Percentiles rank a stretch among this genome's conserved stretches.
Evolutionary conservation across 164 flowering plant species (phyloP).

Genomic region (Dillenia suffruticosa): DNA sequence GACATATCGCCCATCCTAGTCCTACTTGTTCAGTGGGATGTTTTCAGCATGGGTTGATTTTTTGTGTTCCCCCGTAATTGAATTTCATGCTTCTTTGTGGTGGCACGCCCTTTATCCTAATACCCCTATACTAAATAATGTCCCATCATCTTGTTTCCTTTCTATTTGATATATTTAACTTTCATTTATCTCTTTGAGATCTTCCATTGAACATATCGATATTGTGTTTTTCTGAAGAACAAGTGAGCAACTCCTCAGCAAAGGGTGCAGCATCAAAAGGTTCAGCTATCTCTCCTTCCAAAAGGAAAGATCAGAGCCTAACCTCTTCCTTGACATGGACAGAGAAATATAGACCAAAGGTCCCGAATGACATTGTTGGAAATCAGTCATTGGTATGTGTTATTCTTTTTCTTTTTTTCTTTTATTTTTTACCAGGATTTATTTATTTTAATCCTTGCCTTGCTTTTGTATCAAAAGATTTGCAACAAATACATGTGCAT

Average conservation of each 20-base stretch:
- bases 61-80: background rate
- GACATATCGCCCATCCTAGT: no score
- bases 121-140: no score
- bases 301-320: conserved; percentile 26
- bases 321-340: conserved; percentile 62
- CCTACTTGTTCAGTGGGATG: no score
- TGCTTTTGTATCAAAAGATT: background rate
- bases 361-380: conserved; percentile 81
- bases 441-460: background rate
- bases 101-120: background rate
- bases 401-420: conserved; percentile 1
- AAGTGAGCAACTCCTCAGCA: conserved; percentile 15
- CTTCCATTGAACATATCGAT: conserved; percentile 2
- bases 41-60: no score
- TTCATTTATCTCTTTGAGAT: background rate
- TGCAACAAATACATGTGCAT: background rate
- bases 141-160: no score
- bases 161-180: no score
- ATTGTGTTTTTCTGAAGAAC: conserved; percentile 20
- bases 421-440: background rate
- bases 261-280: conserved; percentile 26
- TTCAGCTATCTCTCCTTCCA: conserved; percentile 31
- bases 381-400: conserved; percentile 77
- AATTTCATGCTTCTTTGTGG: background rate
- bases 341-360: conserved; percentile 85